phyloP scores from a whole-genome alignment of 805 yeast genomes.

The Kodamaea neixiangensis region DNA sequence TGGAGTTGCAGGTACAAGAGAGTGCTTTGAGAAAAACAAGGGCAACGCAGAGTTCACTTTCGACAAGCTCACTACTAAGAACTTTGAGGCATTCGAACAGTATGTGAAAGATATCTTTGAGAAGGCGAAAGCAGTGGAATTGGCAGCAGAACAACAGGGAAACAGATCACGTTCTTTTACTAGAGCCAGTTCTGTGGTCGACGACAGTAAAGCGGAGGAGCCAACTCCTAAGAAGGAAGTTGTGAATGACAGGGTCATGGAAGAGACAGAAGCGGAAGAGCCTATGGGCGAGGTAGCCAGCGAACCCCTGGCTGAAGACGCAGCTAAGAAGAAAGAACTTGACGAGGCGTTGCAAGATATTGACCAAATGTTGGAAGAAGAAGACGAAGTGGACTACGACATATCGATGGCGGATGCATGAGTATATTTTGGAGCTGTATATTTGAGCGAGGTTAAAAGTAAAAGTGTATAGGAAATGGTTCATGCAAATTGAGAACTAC shows the following conservation, averaged over 20 bases:
- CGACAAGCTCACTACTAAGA: slow-evolving; percentile 32
- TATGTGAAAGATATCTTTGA: slow-evolving; percentile 24
- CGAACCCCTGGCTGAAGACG: slow-evolving; percentile 5
- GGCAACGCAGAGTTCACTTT: slow-evolving; percentile 32
- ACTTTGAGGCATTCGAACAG: slow-evolving; percentile 32
- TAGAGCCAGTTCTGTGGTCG: slow-evolving; percentile 13
- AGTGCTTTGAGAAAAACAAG: slow-evolving; percentile 22
- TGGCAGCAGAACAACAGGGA: slow-evolving; percentile 3
- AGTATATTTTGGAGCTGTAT: no score
- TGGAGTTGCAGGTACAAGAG: slow-evolving; percentile 36
- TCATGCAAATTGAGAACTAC: no score
- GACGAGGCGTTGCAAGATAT: slow-evolving; percentile 28
- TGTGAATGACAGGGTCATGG: slow-evolving; percentile 1
- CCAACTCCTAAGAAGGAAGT: neutral
- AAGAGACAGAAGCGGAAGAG: neutral
- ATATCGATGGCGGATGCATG: slow-evolving; percentile 24
- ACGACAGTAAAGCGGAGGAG: neutral
- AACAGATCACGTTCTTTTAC: slow-evolving; percentile 7
- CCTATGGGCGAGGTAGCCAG: neutral
- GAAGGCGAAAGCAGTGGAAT: slow-evolving; percentile 26
- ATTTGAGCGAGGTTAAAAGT: no score
- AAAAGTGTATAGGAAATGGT: no score
- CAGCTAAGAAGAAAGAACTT: slow-evolving; percentile 8
- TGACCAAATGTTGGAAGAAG: slow-evolving; percentile 39
- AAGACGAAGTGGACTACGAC: slow-evolving; percentile 40